Conservation (phyloP, 352 stramenopile species). For the Globisporangium irregulare region DNA sequence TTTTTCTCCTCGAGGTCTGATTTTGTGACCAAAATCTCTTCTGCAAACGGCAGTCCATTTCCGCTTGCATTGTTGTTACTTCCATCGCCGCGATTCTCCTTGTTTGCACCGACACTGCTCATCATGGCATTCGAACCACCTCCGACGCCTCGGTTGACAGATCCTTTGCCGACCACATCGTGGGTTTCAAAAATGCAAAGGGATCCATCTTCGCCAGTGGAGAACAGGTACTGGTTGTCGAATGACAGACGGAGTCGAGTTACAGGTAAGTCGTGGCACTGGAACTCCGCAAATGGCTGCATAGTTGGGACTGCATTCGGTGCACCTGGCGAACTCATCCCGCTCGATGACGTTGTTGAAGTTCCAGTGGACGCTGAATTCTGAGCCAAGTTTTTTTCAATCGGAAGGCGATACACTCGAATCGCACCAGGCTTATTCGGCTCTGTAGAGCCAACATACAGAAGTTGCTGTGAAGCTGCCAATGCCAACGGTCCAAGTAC, state of each 20-base stretch:
- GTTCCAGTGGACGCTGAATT: conserved; percentile 13
- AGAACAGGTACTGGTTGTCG: conserved; percentile 93
- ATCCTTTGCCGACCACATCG: conserved; percentile 50
- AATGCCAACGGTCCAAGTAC: conserved; percentile 80
- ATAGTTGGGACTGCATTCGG: conserved; percentile 10
- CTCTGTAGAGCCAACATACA: conserved; percentile 88
- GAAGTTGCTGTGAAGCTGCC: conserved; percentile 80
- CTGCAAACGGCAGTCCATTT: conserved; percentile 75
- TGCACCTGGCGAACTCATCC: conserved; percentile 20
- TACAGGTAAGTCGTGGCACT: conserved; percentile 79
- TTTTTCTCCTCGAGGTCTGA: conserved; percentile 93
- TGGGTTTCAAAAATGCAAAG: conserved; percentile 90
- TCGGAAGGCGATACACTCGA: conserved; percentile 64
- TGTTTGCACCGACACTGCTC: conserved; percentile 25
- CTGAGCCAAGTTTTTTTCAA: conserved; percentile 48
- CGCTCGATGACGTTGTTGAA: conserved; percentile 11
- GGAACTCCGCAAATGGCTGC: conserved; percentile 58
- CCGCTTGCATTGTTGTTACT: conserved; percentile 34
- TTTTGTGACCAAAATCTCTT: conserved; percentile 94
- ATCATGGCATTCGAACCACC: conserved; percentile 29
- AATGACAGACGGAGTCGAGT: conserved; percentile 72
- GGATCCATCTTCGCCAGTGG: conserved; percentile 89
- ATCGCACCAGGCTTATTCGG: conserved; percentile 61
- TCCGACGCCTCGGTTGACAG: conserved; percentile 25
- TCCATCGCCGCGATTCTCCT: conserved; percentile 22